These are phyloP conservation scores for Vickermania ingenoplastis DNA, from an alignment of 208 protist species.

Conservation along the genomic window DNA sequence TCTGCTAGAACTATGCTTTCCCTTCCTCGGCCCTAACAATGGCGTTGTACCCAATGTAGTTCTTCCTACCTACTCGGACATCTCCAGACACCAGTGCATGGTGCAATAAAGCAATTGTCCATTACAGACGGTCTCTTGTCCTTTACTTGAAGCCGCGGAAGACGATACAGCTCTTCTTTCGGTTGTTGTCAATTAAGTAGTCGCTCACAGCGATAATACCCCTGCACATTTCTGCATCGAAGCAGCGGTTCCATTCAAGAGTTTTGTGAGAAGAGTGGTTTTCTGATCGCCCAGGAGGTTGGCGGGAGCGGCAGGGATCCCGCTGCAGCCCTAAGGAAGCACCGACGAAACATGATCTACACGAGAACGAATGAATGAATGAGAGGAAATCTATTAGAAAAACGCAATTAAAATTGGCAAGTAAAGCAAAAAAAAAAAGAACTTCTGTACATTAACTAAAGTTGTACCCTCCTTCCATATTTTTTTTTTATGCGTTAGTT, in stretches of 20 bases:
- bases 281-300: slow-evolving; percentile 62
- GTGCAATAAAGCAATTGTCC: slow-evolving; percentile 87
- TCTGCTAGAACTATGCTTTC: slow-evolving; percentile 82
- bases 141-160: slow-evolving; percentile 68
- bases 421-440: slow-evolving; percentile 8
- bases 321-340: slow-evolving; percentile 14
- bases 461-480: too few species aligned
- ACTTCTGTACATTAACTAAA: too few species aligned
- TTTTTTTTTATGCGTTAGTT: too few species aligned
- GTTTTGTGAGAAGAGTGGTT: slow-evolving; percentile 16
- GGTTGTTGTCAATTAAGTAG: slow-evolving; percentile 62
- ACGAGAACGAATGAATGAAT: slow-evolving; percentile 4
- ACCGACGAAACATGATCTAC: slow-evolving; percentile 30
- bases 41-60: slow-evolving; percentile 87
- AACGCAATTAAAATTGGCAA: slow-evolving; percentile 1
- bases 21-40: slow-evolving; percentile 74
- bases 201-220: slow-evolving; percentile 48
- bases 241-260: slow-evolving; percentile 25
- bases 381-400: slow-evolving; percentile 5
- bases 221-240: slow-evolving; percentile 32
- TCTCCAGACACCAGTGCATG: slow-evolving; percentile 76
- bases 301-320: slow-evolving; percentile 30
- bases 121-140: slow-evolving; percentile 66
- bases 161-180: slow-evolving; percentile 62
- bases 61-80: slow-evolving; percentile 80